Evolutionary conservation across 148 eudicot species (phyloP).

Genomic region (Camellia japonica): DNA sequence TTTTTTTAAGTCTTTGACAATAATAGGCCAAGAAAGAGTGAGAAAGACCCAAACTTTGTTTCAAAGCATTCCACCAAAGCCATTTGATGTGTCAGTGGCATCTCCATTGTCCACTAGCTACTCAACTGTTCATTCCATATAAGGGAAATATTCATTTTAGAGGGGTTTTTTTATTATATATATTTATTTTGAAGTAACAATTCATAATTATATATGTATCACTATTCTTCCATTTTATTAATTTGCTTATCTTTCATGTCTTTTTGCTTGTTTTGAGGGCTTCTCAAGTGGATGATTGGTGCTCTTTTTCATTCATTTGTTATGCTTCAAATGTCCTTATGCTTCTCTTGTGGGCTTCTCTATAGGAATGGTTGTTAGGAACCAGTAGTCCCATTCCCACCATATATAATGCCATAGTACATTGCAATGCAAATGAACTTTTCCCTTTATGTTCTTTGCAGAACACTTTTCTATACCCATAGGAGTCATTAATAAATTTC

Average conservation of each 20-base stretch:
- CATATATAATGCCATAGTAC: neutral
- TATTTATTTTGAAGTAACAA: no score
- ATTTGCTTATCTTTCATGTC: neutral
- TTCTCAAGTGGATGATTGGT: neutral
- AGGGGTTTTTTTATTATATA: no score
- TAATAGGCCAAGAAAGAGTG: no score
- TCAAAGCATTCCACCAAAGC: neutral
- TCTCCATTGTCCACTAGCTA: no score
- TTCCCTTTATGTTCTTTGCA: neutral
- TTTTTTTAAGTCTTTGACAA: neutral
- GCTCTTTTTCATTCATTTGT: neutral
- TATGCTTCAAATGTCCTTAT: neutral
- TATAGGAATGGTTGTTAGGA: neutral
- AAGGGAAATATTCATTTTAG: no score
- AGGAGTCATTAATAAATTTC: no score
- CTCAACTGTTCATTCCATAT: no score
- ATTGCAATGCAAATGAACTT: neutral
- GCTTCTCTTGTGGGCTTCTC: neutral
- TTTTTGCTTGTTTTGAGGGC: neutral
- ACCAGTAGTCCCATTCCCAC: neutral
- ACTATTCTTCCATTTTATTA: neutral
- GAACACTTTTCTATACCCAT: no score
- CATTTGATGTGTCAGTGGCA: no score
- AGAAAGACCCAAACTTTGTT: constrained; percentile 10
- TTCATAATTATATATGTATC: no score